phyloP scores from a whole-genome alignment of 169 alveolate genomes.

The Plasmodium blacklocki region DNA sequence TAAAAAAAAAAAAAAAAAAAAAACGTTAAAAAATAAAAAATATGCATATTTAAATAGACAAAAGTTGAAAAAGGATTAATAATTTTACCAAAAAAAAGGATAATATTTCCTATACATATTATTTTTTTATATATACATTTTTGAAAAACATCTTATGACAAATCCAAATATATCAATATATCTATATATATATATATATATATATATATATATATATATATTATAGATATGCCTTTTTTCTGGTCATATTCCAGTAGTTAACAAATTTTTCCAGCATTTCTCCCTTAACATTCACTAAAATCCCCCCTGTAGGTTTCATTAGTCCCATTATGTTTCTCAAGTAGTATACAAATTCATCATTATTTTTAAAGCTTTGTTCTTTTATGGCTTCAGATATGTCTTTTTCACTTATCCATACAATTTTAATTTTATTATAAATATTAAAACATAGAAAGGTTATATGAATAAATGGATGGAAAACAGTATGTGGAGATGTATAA shows the following conservation, averaged over 20 bases:
- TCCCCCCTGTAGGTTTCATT: constrained; percentile 61
- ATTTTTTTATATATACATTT: too few species aligned
- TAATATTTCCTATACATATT: too few species aligned
- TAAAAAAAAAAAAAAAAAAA: too few species aligned
- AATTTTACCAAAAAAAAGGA: too few species aligned
- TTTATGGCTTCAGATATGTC: constrained; percentile 35
- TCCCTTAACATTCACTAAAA: constrained; percentile 36
- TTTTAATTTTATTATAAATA: constrained; percentile 49
- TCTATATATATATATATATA: neutral
- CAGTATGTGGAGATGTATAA: constrained; percentile 67
- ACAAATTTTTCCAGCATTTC: constrained; percentile 64
- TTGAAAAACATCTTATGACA: too few species aligned
- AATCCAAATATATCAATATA: neutral
- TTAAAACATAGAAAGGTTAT: constrained; percentile 57
- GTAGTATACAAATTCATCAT: constrained; percentile 40
- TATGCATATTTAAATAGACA: too few species aligned
- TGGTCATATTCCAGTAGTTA: constrained; percentile 49
- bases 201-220: neutral
- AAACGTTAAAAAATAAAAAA: too few species aligned
- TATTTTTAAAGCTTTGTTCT: constrained; percentile 16
- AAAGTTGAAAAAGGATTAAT: too few species aligned
- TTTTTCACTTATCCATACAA: constrained; percentile 67
- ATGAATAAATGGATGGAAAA: constrained; percentile 69
- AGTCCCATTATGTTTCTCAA: constrained; percentile 59
- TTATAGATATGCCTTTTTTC: constrained; percentile 29